A percentile compares a stretch with the other conserved stretches of the same genome.
Evolutionary conservation across 2,329 filamentous ascomycete species (phyloP).

Genomic region (Gaeumannomyces sp.): DNA sequence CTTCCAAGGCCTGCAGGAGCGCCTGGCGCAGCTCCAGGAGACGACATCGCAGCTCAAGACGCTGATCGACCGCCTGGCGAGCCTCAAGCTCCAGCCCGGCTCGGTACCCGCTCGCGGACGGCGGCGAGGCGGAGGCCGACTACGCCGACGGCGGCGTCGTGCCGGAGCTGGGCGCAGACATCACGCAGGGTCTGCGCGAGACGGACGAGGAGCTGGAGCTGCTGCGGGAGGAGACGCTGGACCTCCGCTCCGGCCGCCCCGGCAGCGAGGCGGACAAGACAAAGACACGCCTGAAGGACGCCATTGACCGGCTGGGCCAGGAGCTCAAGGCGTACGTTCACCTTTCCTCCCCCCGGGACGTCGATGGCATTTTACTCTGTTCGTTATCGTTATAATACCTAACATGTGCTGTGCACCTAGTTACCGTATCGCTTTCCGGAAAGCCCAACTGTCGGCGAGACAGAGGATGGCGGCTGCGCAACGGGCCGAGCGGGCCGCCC

Average conservation of each 20-base stretch:
- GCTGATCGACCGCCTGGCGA: slow-evolving; percentile 53
- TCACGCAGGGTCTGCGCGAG: slow-evolving; percentile 69
- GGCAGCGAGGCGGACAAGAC: slow-evolving; percentile 54
- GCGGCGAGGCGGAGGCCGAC: slow-evolving; percentile 36
- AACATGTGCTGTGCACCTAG: slow-evolving; percentile 26
- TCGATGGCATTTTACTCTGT: neutral
- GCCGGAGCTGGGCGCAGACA: slow-evolving; percentile 72
- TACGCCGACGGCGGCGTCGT: slow-evolving; percentile 50
- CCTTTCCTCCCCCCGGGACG: neutral
- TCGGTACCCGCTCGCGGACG: slow-evolving; percentile 42
- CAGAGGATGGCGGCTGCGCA: slow-evolving; percentile 67
- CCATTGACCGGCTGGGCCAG: slow-evolving; percentile 57
- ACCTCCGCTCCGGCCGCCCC: slow-evolving; percentile 47
- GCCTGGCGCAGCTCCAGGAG: slow-evolving; percentile 54
- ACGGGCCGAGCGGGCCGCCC: slow-evolving; percentile 67
- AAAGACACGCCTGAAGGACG: slow-evolving; percentile 59
- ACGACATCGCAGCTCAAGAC: slow-evolving; percentile 51
- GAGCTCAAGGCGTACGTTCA: slow-evolving; percentile 62
- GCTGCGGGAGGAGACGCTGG: slow-evolving; percentile 69
- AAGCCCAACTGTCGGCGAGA: slow-evolving; percentile 74
- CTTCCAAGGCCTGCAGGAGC: slow-evolving; percentile 55
- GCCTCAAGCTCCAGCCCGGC: slow-evolving; percentile 52
- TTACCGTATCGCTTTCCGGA: slow-evolving; percentile 64
- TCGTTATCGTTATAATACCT: slow-evolving; percentile 6
- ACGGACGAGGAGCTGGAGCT: slow-evolving; percentile 80